phyloP scores from a whole-genome alignment of 352 stramenopile species.

The Globisporangium uncinulatum region DNA sequence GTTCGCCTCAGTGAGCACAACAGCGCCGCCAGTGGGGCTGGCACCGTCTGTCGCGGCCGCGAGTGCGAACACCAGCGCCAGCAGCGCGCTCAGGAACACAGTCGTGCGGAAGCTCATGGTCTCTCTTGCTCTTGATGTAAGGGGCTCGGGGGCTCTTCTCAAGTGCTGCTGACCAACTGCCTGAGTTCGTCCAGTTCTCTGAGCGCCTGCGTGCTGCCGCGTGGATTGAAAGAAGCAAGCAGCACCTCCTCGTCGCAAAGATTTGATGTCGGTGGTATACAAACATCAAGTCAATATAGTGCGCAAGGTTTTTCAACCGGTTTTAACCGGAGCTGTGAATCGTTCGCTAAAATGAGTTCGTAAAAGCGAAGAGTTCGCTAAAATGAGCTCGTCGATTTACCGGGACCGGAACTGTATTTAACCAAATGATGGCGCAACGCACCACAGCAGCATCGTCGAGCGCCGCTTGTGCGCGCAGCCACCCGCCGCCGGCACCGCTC shows the following conservation, averaged over 20 bases:
- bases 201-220: constrained; percentile 1
- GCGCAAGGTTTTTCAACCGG: too few relatives aligned
- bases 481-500: not conserved
- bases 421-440: too few relatives aligned
- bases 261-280: not conserved
- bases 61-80: constrained; percentile 16
- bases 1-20: constrained; percentile 59
- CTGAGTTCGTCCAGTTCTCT: not conserved
- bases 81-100: constrained; percentile 12
- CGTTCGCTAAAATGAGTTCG: too few relatives aligned
- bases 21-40: constrained; percentile 30
- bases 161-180: too few relatives aligned
- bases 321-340: too few relatives aligned
- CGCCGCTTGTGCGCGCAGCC: not conserved
- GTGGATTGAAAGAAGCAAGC: not conserved
- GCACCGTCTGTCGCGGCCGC: not conserved
- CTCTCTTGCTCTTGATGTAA: not conserved
- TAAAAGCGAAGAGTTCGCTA: too few relatives aligned
- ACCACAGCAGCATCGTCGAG: not conserved
- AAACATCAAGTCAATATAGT: too few relatives aligned
- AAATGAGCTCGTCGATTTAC: too few relatives aligned
- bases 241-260: constrained; percentile 2
- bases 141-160: not conserved
- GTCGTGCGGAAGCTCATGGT: constrained; percentile 3
- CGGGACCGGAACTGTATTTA: too few relatives aligned